A percentile compares a stretch with the other conserved stretches of the same genome.
These are phyloP conservation scores for Emergomyces pasteurianus DNA, from an alignment of 2,329 filamentous ascomycete species.

Conservation along the genomic window DNA sequence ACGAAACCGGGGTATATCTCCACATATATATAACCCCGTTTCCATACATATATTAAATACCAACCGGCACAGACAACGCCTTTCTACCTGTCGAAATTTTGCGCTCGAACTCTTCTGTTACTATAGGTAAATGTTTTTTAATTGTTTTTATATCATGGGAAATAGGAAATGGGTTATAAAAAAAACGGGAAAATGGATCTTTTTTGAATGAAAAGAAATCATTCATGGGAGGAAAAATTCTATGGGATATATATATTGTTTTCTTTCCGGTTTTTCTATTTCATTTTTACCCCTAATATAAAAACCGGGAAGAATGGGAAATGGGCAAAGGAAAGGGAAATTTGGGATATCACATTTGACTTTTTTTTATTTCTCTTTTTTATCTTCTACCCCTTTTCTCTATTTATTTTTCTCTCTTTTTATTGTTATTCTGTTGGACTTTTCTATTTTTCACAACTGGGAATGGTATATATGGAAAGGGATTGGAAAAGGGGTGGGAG, in stretches of 20 bases:
- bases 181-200: not conserved
- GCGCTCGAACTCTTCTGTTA: not conserved
- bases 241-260: not conserved
- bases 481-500: not conserved
- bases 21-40: not conserved
- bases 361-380: not conserved
- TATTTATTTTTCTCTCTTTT: not conserved
- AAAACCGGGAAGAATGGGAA: not conserved
- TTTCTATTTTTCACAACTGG: not conserved
- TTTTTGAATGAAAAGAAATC: not conserved
- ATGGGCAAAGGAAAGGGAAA: not conserved
- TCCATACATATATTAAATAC: not conserved
- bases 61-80: not conserved
- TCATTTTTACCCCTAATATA: no score
- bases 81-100: not conserved
- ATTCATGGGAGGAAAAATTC: not conserved
- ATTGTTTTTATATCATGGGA: not conserved
- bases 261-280: not conserved
- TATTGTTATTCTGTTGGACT: not conserved
- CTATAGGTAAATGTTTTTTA: not conserved
- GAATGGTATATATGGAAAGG: not conserved
- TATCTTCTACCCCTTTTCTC: not conserved
- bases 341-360: slow-evolving; percentile 1
- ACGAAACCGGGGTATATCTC: not conserved
- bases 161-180: not conserved